Conservation (phyloP, 2,329 filamentous ascomycete genomes). For the Apiospora kogelbergensis region DNA sequence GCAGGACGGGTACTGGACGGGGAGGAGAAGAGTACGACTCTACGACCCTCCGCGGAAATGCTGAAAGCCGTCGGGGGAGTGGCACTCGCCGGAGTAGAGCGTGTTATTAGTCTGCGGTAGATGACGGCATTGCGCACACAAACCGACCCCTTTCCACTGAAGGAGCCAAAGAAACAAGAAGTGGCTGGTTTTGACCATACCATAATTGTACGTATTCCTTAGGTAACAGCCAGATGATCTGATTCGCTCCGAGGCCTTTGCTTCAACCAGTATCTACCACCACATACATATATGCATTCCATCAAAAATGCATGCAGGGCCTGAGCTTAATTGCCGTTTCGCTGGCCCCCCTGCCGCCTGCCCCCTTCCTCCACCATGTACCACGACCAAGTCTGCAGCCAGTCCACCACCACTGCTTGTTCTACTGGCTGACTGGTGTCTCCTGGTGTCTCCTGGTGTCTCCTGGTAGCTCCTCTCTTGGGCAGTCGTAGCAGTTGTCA, state of each 20-base stretch:
- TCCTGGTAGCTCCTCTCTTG: not conserved
- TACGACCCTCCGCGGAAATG: slow-evolving; percentile 3
- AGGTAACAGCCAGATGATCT: not conserved
- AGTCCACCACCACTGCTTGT: too few species aligned
- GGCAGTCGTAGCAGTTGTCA: not conserved
- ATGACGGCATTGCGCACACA: not conserved
- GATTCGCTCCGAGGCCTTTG: not conserved
- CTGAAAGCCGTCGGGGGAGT: not conserved
- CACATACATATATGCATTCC: not conserved
- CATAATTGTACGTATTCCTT: not conserved
- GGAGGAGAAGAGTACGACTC: not conserved
- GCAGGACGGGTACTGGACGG: too few species aligned
- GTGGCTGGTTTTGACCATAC: not conserved
- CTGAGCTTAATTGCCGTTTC: not conserved
- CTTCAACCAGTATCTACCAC: not conserved
- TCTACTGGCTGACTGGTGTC: not conserved
- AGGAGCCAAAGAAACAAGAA: not conserved
- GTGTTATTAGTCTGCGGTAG: not conserved
- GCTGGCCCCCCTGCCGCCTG: not conserved
- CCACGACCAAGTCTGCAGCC: too few species aligned
- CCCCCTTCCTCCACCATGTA: too few species aligned
- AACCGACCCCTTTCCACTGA: not conserved
- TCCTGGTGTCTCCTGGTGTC: not conserved
- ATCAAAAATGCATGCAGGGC: not conserved
- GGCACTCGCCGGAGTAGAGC: not conserved